These are phyloP conservation scores for Didymosphaeria variabile DNA, from an alignment of 2,329 filamentous ascomycete species.

Conservation along the genomic window DNA sequence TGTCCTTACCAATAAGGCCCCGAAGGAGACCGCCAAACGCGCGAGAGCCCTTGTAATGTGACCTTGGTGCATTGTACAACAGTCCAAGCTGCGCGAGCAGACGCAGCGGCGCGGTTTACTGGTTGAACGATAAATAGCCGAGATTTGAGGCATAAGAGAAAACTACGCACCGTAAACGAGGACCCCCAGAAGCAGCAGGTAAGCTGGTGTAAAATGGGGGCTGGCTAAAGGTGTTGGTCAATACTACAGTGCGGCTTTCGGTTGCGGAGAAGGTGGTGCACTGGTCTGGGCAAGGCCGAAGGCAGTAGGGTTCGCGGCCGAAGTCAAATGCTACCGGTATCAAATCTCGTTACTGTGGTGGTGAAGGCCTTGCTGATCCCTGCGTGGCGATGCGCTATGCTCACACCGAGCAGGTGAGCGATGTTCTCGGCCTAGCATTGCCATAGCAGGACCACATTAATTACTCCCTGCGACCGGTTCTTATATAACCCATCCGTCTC, in stretches of 20 bases:
- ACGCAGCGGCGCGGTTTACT: conserved; percentile 31
- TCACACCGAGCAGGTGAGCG: conserved; percentile 39
- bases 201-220: conserved; percentile 14
- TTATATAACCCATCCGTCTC: conserved; percentile 44
- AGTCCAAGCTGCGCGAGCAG: conserved; percentile 26
- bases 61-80: conserved; percentile 26
- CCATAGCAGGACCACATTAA: conserved; percentile 44
- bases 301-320: conserved; percentile 32
- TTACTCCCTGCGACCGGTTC: conserved; percentile 46
- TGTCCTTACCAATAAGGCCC: not conserved
- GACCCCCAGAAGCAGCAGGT: conserved; percentile 26
- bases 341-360: conserved; percentile 36
- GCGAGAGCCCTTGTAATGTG: conserved; percentile 24
- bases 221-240: conserved; percentile 24
- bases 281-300: conserved; percentile 24
- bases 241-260: conserved; percentile 10
- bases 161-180: conserved; percentile 20
- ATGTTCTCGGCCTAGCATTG: conserved; percentile 41
- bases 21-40: conserved; percentile 8
- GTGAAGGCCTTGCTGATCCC: conserved; percentile 45
- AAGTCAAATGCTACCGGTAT: conserved; percentile 30
- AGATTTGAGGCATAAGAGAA: conserved; percentile 33
- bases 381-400: conserved; percentile 40
- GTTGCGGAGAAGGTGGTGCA: conserved; percentile 35
- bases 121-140: conserved; percentile 37